phyloP scores from a whole-genome alignment of 495 filamentous ascomycete genomes.

The Aspergillus mulundensis region DNA sequence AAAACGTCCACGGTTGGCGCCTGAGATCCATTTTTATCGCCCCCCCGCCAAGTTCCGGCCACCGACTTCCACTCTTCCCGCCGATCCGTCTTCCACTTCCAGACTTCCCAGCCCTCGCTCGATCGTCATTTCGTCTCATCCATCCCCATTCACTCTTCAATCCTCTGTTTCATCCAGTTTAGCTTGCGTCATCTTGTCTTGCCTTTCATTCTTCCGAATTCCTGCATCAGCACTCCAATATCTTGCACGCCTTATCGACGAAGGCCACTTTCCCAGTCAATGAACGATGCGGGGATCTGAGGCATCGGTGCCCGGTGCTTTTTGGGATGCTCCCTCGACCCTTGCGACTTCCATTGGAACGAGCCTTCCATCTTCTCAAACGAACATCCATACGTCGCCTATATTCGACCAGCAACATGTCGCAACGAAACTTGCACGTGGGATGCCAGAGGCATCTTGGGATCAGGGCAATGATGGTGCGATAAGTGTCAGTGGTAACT shows the following conservation, averaged over 20 bases:
- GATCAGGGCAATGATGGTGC: constrained; percentile 21
- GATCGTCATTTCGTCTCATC: constrained; percentile 6
- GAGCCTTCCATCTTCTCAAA: constrained; percentile 33
- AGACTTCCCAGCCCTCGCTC: background rate
- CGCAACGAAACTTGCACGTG: constrained; percentile 28
- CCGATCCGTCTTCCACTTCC: constrained; percentile 1
- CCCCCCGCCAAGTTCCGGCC: constrained; percentile 12
- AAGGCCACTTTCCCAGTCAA: constrained; percentile 23
- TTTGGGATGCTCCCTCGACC: constrained; percentile 36
- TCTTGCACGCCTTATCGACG: constrained; percentile 7
- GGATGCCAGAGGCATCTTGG: constrained; percentile 27
- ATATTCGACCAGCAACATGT: constrained; percentile 13
- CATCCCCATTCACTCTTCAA: constrained; percentile 2
- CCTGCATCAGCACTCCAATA: background rate
- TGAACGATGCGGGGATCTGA: constrained; percentile 47
- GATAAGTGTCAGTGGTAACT: constrained; percentile 40
- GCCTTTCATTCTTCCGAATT: background rate
- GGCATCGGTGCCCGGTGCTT: constrained; percentile 40
- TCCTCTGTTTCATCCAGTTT: background rate
- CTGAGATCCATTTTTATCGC: constrained; percentile 7
- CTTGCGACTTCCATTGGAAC: constrained; percentile 30
- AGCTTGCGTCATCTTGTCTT: background rate
- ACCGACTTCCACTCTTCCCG: background rate
- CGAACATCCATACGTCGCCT: constrained; percentile 18
- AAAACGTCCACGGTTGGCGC: constrained; percentile 25